Percentiles rank a stretch among this genome's conserved stretches.
Evolutionary conservation across 129 eudicot genomes (phyloP).

Genomic region (Rutidosis leptorrhynchoides): DNA sequence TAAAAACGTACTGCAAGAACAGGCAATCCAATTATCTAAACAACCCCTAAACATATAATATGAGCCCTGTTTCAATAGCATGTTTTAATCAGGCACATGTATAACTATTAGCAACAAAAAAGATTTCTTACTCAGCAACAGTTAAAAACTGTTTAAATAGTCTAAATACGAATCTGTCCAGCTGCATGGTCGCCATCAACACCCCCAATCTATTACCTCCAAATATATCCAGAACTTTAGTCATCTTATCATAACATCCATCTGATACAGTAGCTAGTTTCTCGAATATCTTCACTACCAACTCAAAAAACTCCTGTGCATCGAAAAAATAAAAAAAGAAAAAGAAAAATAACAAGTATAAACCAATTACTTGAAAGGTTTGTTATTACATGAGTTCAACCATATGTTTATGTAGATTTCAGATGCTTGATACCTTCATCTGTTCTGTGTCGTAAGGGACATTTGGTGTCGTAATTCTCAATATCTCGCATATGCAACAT

Average conservation of each 20-base stretch:
- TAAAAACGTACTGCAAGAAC: too few species aligned
- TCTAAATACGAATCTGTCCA: not conserved
- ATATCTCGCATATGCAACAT: conserved; percentile 32
- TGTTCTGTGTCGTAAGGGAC: conserved; percentile 28
- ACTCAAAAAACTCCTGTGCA: not conserved
- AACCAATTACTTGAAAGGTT: not conserved
- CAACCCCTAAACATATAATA: too few species aligned
- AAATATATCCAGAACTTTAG: not conserved
- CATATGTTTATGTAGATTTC: not conserved
- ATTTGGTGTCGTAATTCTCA: conserved; percentile 38
- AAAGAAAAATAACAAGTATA: not conserved
- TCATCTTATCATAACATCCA: conserved; percentile 3
- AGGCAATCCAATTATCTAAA: too few species aligned
- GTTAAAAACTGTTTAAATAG: not conserved
- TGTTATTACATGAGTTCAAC: not conserved
- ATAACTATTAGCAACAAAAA: not conserved
- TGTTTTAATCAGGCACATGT: not conserved
- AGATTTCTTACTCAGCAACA: not conserved
- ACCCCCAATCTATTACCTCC: not conserved
- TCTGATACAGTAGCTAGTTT: not conserved
- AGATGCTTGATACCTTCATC: conserved; percentile 30
- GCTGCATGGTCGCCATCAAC: not conserved
- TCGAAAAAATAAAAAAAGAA: too few species aligned
- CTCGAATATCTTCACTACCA: not conserved
- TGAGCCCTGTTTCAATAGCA: too few species aligned